Base-by-base conservation (phyloP, 2,329 filamentous ascomycete species). In the Penicillium sp. region DNA sequence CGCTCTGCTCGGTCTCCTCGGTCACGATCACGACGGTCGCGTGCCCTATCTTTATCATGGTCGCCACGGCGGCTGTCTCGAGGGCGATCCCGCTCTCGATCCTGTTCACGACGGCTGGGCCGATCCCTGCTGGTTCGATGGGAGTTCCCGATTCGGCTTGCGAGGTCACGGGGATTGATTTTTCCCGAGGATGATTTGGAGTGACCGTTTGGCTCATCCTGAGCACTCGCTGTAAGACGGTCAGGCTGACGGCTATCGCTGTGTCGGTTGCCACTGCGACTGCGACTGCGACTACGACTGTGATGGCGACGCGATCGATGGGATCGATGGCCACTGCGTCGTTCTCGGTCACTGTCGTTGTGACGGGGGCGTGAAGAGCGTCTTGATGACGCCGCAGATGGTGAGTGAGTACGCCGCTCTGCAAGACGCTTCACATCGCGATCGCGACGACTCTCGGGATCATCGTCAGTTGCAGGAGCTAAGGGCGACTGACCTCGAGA, bases 311-410 rank as follows among this genome's bases (percentile, higher is more conserved):
- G 80, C 3, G 78, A 78, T 33, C 81, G 80, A 57, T 79, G 80
- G 31, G 81, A 80, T 19, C 75, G 71, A 63, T 75, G 68, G 57
- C 74, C 65, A 61, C 67, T 64, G 68, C 73, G 67, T 65, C 78
- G 65, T n/a, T 84, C 81, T 56, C 80, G 79, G 43, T 89, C 85
- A 61, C 81, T 82, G 51, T 84, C 86, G 3, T 51, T 55, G 11
- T 65, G 51, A 63, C 85, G 86, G 59, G 85, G 84, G 64, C 86
- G 84, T 48, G 81, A 80, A 7, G 84, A 82, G 53, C 81, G 84
- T 37, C 80, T 79, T 5, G 81, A 80, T 10, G 82, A 80, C 13
- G 85, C 84, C 1, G 83, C 84, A 2, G 90, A 91, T 5, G 81
- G 51, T 10, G 51, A 53, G 21, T 29, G 82, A 0, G 87, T 86